These are phyloP conservation scores for Penicillium sp. DNA, from an alignment of 2,329 filamentous ascomycete genomes.

Conservation along the genomic window DNA sequence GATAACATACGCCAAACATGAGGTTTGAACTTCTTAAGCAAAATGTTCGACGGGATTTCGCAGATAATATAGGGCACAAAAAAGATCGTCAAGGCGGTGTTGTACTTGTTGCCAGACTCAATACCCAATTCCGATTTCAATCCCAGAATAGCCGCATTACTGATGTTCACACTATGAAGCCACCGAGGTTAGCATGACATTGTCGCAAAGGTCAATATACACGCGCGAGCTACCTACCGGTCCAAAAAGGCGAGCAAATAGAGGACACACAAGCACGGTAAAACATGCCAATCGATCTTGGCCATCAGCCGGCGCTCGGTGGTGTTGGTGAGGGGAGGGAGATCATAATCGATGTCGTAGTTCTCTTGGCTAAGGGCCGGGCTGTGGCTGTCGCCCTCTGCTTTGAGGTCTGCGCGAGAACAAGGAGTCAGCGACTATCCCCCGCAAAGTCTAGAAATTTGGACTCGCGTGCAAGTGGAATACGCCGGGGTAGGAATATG, in stretches of 20 bases:
- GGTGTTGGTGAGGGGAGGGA: constrained; percentile 40
- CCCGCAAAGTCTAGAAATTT: background rate
- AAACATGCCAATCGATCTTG: constrained; percentile 71
- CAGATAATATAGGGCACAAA: constrained; percentile 75
- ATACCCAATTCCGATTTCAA: constrained; percentile 67
- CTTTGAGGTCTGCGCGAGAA: constrained; percentile 9
- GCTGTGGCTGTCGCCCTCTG: constrained; percentile 26
- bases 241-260: constrained; percentile 72
- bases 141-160: constrained; percentile 72
- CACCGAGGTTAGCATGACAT: constrained; percentile 10
- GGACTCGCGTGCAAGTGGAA: background rate
- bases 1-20: constrained; percentile 64
- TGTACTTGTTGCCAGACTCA: constrained; percentile 62
- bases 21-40: constrained; percentile 70
- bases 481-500: background rate
- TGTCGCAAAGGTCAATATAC: background rate
- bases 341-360: constrained; percentile 19
- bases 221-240: constrained; percentile 37
- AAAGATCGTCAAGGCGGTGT: constrained; percentile 78
- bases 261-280: constrained; percentile 74
- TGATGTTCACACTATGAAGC: constrained; percentile 69
- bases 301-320: constrained; percentile 67
- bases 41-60: constrained; percentile 71
- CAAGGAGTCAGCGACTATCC: constrained; percentile 13
- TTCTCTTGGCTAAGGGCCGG: constrained; percentile 18